Base-by-base conservation (phyloP, 1,284 basidiomycete species). In the Sporisorium sorghi region DNA sequence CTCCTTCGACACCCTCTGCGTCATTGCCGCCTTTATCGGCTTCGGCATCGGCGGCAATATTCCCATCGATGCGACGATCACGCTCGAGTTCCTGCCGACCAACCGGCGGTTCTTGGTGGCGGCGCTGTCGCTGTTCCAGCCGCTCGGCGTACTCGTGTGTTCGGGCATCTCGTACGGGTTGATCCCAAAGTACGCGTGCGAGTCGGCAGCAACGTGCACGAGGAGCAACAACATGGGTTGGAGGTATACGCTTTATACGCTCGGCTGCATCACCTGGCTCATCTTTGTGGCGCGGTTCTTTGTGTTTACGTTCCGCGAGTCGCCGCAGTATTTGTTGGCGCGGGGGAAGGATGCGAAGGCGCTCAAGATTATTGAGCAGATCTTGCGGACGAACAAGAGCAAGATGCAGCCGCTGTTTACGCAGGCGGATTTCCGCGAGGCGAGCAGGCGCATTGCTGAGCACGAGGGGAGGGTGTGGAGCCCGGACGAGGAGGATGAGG, bases 341-440 rank as follows among this genome's bases (percentile, higher is more conserved):
- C 39, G 67, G 1, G 81, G 82, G 2, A 57, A 77, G 14, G 82
- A 83, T 28, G 65, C 54, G 17, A 70, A 73, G 37, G 80, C 82
- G 33, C 58, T 83, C 14, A 32, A 58, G 24, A 68, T 79, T 17
- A 59, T 83, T 12, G 32, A 55, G 14, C 42, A 58, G 39, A 81
- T 83, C 48, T 66, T 80, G 12, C 40, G 70, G 33, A 73, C 77
- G 15, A 83, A 46, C 90, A 69, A 63, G 42, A 73, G 76, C 15
- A 70, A 83, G n/a, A 35, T 63, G 52, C 50, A 82, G 15, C 85
- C 85, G 7, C 75, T 77, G 5, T 79, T 87, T 33, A 84, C 82
- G 1, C 70, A 86, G 21, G 83, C 82, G 8, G 83, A 86, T 59
- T 86, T 86, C 62, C 57, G 61, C 5, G 82, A 83, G 48, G 79